Conservation (phyloP, 78 protist species). For the Bigelowiella natans region DNA sequence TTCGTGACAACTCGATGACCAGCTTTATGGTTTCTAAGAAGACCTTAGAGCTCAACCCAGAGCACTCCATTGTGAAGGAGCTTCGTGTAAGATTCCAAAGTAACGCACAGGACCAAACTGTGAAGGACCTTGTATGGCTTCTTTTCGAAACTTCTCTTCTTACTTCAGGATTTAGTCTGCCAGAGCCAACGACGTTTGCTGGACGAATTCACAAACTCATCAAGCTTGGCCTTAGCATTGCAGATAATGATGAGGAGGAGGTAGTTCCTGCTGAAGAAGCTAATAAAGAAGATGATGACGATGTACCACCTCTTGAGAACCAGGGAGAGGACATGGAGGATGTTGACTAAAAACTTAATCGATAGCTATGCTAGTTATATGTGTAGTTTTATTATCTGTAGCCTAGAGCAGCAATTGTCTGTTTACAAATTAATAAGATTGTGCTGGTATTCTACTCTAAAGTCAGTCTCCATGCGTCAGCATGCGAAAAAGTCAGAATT, state of each 20-base stretch:
- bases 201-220: conserved; percentile 94
- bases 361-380: too few species aligned
- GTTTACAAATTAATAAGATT: not conserved
- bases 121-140: conserved; percentile 85
- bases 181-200: conserved; percentile 82
- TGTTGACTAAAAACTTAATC: not conserved
- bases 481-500: not conserved
- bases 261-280: conserved; percentile 17
- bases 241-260: conserved; percentile 33
- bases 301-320: not conserved
- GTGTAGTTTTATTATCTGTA: not conserved
- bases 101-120: conserved; percentile 73
- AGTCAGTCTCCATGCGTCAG: not conserved
- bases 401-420: not conserved
- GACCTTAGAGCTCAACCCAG: conserved; percentile 95
- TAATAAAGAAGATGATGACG: not conserved
- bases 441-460: not conserved
- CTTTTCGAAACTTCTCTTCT: conserved; percentile 93
- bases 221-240: conserved; percentile 70
- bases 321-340: not conserved
- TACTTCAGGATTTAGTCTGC: conserved; percentile 94
- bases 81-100: conserved; percentile 61
- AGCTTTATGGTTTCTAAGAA: conserved; percentile 89
- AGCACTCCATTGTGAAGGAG: conserved; percentile 79
- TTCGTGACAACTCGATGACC: conserved; percentile 85